Percentiles rank a stretch among this genome's conserved stretches.
Conservation (phyloP, 371 early-diverging fungal species). For the Circinella umbellata region DNA sequence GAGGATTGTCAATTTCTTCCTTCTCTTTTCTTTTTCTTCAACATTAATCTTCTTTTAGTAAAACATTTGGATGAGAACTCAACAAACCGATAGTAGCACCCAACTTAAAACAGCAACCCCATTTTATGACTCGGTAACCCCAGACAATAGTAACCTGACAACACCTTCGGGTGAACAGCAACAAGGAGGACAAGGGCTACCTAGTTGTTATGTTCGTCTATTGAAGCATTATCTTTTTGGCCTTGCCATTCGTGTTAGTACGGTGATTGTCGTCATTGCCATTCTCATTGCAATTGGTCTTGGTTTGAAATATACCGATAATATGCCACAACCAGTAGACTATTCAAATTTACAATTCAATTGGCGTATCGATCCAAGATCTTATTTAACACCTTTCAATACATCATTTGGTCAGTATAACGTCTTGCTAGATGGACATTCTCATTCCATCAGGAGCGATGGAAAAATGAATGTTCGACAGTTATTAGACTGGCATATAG, state of each 20-base stretch:
- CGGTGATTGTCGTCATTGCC: conserved; percentile 33
- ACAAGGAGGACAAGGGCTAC: neutral
- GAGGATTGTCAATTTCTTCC: neutral
- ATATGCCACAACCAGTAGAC: conserved; percentile 36
- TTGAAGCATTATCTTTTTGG: conserved; percentile 26
- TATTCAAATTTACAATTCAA: conserved; percentile 49
- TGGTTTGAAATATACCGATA: conserved; percentile 45
- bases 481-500: conserved; percentile 67
- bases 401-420: conserved; percentile 59
- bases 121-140: neutral
- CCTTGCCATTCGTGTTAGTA: conserved; percentile 25
- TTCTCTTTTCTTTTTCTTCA: neutral
- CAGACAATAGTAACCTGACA: neutral
- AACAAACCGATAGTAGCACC: neutral
- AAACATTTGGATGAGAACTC: neutral
- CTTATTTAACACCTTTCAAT: conserved; percentile 63
- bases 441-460: conserved; percentile 73
- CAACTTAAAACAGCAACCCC: neutral
- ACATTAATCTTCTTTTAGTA: neutral
- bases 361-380: conserved; percentile 64
- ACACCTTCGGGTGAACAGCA: neutral
- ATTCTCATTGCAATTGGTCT: conserved; percentile 46
- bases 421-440: conserved; percentile 72
- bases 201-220: neutral
- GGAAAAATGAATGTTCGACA: conserved; percentile 70